Evolutionary conservation across 1,139 yeast species (phyloP).

Genomic region (Pichia cactophila): DNA sequence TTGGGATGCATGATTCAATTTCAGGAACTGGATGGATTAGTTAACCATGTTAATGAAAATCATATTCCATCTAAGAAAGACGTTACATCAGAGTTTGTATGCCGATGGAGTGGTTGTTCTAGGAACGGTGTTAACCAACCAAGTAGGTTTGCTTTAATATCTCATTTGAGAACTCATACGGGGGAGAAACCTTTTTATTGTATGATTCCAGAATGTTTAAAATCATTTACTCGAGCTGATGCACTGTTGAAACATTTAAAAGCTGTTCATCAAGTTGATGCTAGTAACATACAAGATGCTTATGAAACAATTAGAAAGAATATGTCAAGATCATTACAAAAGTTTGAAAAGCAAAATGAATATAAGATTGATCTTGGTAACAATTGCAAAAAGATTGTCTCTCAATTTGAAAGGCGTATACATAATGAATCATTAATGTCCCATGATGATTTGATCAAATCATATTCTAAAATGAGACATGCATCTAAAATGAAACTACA

Average conservation of each 20-base stretch:
- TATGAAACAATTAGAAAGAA: constrained; percentile 16
- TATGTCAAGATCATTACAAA: background rate
- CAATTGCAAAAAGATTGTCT: constrained; percentile 10
- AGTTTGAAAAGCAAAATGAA: constrained; percentile 5
- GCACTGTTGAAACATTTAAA: constrained; percentile 59
- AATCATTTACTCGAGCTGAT: constrained; percentile 51
- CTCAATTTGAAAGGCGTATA: constrained; percentile 4
- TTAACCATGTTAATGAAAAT: constrained; percentile 31
- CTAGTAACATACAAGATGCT: constrained; percentile 17
- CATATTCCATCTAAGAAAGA: constrained; percentile 27
- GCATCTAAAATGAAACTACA: constrained; percentile 2
- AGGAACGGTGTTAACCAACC: constrained; percentile 50
- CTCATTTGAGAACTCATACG: constrained; percentile 60
- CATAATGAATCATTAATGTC: constrained; percentile 6
- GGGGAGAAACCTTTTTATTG: constrained; percentile 66
- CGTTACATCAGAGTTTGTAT: constrained; percentile 35
- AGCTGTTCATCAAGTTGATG: constrained; percentile 50
- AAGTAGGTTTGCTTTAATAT: constrained; percentile 49
- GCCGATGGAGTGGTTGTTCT: constrained; percentile 59
- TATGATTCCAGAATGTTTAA: constrained; percentile 61
- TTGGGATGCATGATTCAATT: constrained; percentile 27
- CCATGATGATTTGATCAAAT: constrained; percentile 15
- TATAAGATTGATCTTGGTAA: constrained; percentile 5
- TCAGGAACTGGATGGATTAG: constrained; percentile 30
- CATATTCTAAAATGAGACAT: constrained; percentile 8